Percentiles rank a stretch among this genome's conserved stretches.
phyloP scores from a whole-genome alignment of 169 alveolate species.

The Plasmodium coatneyi region DNA sequence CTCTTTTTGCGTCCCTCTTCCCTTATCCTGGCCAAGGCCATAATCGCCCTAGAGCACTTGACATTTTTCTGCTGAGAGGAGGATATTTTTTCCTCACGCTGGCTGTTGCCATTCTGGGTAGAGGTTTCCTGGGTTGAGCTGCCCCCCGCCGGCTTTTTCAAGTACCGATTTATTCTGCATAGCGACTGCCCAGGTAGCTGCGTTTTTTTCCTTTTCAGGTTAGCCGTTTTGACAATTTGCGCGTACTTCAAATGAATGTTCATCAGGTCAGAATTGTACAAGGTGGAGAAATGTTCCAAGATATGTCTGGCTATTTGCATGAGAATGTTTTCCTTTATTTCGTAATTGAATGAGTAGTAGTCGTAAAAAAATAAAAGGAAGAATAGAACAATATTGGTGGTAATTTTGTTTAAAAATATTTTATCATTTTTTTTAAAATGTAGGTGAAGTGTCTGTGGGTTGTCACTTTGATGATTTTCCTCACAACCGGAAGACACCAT shows the following conservation, averaged over 20 bases:
- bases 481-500: not conserved
- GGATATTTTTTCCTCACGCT: not conserved
- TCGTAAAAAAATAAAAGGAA: constrained; percentile 72
- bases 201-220: constrained; percentile 18
- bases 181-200: not conserved
- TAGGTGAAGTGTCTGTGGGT: not conserved
- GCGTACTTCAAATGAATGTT: not conserved
- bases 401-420: constrained; percentile 60
- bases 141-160: not conserved
- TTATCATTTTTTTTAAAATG: constrained; percentile 28
- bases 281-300: constrained; percentile 59
- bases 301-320: constrained; percentile 70
- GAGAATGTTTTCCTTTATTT: constrained; percentile 71
- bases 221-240: constrained; percentile 6
- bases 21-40: constrained; percentile 20
- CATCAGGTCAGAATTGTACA: constrained; percentile 24
- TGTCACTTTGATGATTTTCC: not conserved
- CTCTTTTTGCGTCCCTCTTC: constrained; percentile 15
- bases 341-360: constrained; percentile 56
- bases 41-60: not conserved
- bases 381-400: constrained; percentile 62
- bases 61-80: not conserved
- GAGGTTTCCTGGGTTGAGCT: not conserved
- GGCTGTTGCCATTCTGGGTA: not conserved
- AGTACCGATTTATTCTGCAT: not conserved